Evolutionary conservation across 2,329 filamentous ascomycete genomes (phyloP), one percentile per base, ranked within the genome.

Genomic region (Pleoardoris graminearum): DNA sequence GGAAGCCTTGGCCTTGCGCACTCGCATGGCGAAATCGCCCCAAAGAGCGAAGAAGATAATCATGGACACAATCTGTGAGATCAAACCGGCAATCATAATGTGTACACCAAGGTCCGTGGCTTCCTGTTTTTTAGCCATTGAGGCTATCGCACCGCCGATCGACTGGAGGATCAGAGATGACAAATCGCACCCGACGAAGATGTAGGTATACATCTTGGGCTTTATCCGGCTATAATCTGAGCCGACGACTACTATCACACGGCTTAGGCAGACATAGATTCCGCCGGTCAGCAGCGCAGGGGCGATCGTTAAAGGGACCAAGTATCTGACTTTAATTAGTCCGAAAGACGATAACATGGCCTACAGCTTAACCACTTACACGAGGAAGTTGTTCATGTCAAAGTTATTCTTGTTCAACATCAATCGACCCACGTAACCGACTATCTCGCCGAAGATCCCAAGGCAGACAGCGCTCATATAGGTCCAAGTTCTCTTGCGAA

Each of bases 111-210:
- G 64, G 30, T 78, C 65, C 6, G 77, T 70, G 22, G 78, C 62
- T 1, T 65, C 57, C 1, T 58, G 57, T 12, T 75, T 69, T 1
- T 70, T 70, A 0, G 79, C 78, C 0, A 78, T 78, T 0, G 82
- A 80, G 2, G 84, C 80, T 38, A 85, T 74, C 30, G 77, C 82
- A 47, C 83, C 83, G 8, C 82, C 82, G 4, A 75, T 74, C 3
- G 79, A 81, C 66, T 85, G 83, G 11, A 85, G 69, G 22, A 83
- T 55, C n/a, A 86, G 76, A n/a, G 79, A 79, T 38, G 82, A 61
- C 22, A 85, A 53, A 58, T 86, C 83, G 61, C 78, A 83, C 30
- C 72, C 67, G 55, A 85, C 78, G 68, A 85, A 86, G 52, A 84
- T 75, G 67, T 79, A 79, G 10, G 82, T 82, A 65, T 82, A 84